These are phyloP conservation scores for Chara braunii DNA, from an alignment of 139 green algal genomes.

Conservation along the genomic window DNA sequence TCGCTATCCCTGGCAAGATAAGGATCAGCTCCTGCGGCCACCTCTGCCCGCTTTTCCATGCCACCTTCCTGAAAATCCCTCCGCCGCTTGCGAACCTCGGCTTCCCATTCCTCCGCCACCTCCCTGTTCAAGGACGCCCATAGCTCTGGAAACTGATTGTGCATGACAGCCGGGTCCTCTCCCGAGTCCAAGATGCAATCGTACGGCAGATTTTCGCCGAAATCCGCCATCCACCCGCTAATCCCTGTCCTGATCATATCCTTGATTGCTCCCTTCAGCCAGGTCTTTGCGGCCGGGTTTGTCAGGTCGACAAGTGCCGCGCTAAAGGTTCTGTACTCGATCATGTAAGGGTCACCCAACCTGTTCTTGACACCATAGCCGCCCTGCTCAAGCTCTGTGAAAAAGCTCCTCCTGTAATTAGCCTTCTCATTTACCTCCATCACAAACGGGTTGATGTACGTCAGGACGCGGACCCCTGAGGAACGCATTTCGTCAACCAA, in stretches of 20 bases:
- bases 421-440: neutral
- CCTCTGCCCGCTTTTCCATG: too few species aligned
- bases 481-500: conserved; percentile 9
- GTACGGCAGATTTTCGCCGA: conserved; percentile 45
- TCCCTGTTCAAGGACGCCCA: conserved; percentile 41
- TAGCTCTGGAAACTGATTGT: conserved; percentile 43
- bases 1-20: too few species aligned
- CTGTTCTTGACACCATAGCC: conserved; percentile 29
- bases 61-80: too few species aligned
- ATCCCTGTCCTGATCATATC: conserved; percentile 20
- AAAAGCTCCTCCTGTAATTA: conserved; percentile 14
- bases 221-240: conserved; percentile 43
- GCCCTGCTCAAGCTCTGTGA: conserved; percentile 6
- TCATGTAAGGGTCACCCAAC: conserved; percentile 24
- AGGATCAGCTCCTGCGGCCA: too few species aligned
- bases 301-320: conserved; percentile 41
- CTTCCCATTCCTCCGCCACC: conserved; percentile 26
- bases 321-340: conserved; percentile 30
- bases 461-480: conserved; percentile 13
- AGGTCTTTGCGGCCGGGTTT: conserved; percentile 33
- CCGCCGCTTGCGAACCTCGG: neutral
- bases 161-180: conserved; percentile 6
- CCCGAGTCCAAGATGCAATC: conserved; percentile 30
- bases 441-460: conserved; percentile 22
- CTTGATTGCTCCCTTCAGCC: conserved; percentile 36